These are phyloP conservation scores for Fraxinus dipetala DNA, from an alignment of 305 asterid genomes.

Conservation along the genomic window DNA sequence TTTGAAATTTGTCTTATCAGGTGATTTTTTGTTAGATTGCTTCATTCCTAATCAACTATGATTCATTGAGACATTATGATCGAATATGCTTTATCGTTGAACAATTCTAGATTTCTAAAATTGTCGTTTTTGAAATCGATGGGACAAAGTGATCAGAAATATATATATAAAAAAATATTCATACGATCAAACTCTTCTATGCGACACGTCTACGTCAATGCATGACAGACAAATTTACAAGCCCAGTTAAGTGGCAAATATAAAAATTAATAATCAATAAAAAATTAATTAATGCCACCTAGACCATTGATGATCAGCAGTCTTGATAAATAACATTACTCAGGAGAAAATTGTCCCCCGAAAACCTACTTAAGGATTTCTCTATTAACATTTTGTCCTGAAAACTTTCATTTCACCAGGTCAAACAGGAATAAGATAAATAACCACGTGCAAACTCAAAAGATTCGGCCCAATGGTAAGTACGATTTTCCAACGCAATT, in stretches of 20 bases:
- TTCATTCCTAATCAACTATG: constrained; percentile 12
- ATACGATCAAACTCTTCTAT: not conserved
- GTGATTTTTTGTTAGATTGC: constrained; percentile 7
- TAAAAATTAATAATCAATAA: too few relatives aligned
- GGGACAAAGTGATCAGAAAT: too few relatives aligned
- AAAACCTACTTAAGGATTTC: not conserved
- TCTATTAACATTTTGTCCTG: not conserved
- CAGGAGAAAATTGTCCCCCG: not conserved
- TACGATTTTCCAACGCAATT: not conserved
- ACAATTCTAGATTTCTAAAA: not conserved
- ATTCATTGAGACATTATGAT: not conserved
- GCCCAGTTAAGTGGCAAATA: not conserved
- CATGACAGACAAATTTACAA: not conserved
- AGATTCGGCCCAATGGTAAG: not conserved
- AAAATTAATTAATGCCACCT: not conserved
- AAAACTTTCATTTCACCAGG: not conserved
- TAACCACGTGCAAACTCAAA: not conserved
- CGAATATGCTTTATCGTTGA: not conserved
- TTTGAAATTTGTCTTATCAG: constrained; percentile 1
- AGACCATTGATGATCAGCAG: not conserved
- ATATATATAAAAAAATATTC: too few relatives aligned
- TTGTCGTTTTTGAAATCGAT: not conserved
- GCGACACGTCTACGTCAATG: not conserved
- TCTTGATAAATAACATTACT: not conserved
- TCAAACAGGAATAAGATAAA: not conserved